A percentile compares a stretch with the other conserved stretches of the same genome.
Evolutionary conservation across 169 alveolate species (phyloP).

Genomic region (Cryptosporidium muris): DNA sequence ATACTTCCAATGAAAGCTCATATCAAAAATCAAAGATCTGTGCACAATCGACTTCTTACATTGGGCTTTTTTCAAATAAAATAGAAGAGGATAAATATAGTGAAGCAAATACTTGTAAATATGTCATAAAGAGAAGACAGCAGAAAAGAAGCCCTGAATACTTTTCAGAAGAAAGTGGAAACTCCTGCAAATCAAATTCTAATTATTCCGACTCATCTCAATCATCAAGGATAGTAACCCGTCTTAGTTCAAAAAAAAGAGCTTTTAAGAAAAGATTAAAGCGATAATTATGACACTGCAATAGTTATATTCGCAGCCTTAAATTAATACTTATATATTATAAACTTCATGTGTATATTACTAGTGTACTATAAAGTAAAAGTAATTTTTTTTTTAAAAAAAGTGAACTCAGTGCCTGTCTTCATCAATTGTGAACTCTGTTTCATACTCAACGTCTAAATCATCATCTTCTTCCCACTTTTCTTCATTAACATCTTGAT

Average conservation of each 20-base stretch:
- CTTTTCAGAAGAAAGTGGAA: too few relatives aligned
- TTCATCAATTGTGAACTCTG: conserved; percentile 48
- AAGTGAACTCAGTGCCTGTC: conserved; percentile 1
- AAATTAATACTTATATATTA: background rate
- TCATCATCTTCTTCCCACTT: conserved; percentile 41
- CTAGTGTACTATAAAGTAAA: background rate
- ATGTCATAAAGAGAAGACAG: too few relatives aligned
- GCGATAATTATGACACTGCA: too few relatives aligned
- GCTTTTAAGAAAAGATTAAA: too few relatives aligned
- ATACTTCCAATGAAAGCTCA: too few relatives aligned
- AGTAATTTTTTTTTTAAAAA: background rate
- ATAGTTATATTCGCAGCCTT: too few relatives aligned
- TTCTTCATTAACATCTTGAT: conserved; percentile 28
- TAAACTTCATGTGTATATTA: background rate
- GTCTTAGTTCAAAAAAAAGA: too few relatives aligned
- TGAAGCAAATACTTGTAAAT: background rate
- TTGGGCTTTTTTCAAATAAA: background rate
- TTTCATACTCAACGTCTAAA: conserved; percentile 37
- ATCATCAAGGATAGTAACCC: too few relatives aligned
- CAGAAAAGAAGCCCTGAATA: too few relatives aligned
- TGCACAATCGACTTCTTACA: background rate
- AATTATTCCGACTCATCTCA: too few relatives aligned
- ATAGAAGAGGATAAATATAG: background rate
- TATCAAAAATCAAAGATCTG: background rate
- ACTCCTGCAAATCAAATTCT: too few relatives aligned